phyloP scores from a whole-genome alignment of 768 basidiomycete species.

The Lentinula detonsa region DNA sequence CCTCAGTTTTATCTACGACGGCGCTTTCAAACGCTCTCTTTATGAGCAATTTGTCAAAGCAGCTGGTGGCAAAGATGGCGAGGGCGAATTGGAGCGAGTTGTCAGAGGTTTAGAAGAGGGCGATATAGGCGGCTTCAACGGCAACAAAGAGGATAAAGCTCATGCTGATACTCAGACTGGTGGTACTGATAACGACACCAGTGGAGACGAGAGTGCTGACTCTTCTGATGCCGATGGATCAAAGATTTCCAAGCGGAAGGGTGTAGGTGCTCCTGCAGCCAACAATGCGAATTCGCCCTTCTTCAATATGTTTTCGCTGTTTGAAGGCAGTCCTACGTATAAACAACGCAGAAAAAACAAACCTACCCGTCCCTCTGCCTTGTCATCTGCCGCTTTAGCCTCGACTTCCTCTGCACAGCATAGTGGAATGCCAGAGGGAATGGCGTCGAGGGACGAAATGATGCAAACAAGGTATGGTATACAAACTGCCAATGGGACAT shows the following conservation, averaged over 20 bases:
- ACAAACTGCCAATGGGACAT: background rate
- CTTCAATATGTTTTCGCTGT: constrained; percentile 65
- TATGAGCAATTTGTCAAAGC: constrained; percentile 60
- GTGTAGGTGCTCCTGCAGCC: constrained; percentile 1
- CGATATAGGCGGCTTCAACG: background rate
- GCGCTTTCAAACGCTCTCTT: constrained; percentile 47
- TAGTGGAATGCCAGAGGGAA: background rate
- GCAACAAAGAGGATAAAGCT: background rate
- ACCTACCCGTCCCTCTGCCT: constrained; percentile 27
- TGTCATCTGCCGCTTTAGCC: constrained; percentile 17
- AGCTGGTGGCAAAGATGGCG: constrained; percentile 25
- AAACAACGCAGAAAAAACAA: constrained; percentile 80
- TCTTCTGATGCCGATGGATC: background rate
- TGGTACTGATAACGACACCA: background rate
- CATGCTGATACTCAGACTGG: background rate
- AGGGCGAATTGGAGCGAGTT: constrained; percentile 25
- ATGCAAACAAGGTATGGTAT: constrained; percentile 19
- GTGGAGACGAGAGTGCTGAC: constrained; percentile 4
- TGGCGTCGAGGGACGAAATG: constrained; percentile 26
- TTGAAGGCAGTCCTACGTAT: constrained; percentile 82
- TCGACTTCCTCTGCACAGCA: constrained; percentile 1
- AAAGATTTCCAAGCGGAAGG: background rate
- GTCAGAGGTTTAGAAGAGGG: constrained; percentile 21
- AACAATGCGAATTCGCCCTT: constrained; percentile 29
- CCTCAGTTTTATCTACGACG: constrained; percentile 58